phyloP scores from a whole-genome alignment of 2,329 filamentous ascomycete species.

The Xylaria sp. region DNA sequence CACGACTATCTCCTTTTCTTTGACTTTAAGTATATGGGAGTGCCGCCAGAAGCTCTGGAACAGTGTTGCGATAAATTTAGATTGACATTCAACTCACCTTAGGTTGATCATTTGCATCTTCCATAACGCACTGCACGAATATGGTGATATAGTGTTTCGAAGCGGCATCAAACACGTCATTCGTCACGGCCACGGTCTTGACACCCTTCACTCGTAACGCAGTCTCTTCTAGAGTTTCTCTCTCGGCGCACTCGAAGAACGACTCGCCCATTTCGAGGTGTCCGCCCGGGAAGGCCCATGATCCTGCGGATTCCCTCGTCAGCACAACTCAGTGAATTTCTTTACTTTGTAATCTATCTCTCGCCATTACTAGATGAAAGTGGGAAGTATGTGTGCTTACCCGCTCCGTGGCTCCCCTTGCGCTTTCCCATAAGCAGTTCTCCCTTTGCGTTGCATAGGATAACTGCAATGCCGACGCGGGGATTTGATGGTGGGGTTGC shows the following conservation, averaged over 20 bases:
- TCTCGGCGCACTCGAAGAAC: conserved; percentile 69
- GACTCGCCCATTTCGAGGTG: conserved; percentile 78
- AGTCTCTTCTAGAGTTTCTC: conserved; percentile 79
- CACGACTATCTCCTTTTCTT: neutral
- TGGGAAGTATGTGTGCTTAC: conserved; percentile 48
- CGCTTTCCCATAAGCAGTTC: conserved; percentile 61
- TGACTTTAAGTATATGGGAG: neutral
- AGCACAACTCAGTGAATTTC: neutral
- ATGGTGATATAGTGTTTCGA: conserved; percentile 80
- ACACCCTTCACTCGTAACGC: conserved; percentile 66
- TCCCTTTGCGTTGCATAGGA: conserved; percentile 58
- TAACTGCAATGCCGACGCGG: conserved; percentile 61
- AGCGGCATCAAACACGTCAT: conserved; percentile 70
- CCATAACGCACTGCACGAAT: conserved; percentile 68
- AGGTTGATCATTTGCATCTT: conserved; percentile 61
- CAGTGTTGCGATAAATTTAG: neutral
- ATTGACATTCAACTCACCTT: conserved; percentile 56
- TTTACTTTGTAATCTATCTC: neutral
- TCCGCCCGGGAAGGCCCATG: conserved; percentile 77
- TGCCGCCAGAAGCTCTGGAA: neutral
- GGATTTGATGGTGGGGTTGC: conserved; percentile 45
- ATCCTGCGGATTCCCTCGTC: conserved; percentile 55
- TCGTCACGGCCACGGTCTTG: conserved; percentile 70
- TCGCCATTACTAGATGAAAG: neutral
- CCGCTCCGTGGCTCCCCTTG: conserved; percentile 60